phyloP scores from a whole-genome alignment of 2,329 filamentous ascomycete genomes.

The Dendryphion nanum region DNA sequence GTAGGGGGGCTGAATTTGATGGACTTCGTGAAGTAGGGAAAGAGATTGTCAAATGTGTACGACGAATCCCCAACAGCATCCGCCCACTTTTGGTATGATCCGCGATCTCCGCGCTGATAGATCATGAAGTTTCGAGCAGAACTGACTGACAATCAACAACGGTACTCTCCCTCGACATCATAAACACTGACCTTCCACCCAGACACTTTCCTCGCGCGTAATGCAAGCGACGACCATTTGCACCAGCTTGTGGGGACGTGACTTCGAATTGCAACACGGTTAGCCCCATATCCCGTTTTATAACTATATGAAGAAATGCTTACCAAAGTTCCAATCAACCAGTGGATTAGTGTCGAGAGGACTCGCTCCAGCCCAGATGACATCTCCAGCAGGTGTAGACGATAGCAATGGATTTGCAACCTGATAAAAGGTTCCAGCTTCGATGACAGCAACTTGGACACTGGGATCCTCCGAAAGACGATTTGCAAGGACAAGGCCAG shows the following conservation, averaged over 20 bases:
- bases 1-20: constrained; percentile 22
- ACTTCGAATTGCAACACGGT: constrained; percentile 10
- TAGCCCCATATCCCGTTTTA: constrained; percentile 14
- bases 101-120: constrained; percentile 4
- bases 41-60: constrained; percentile 17
- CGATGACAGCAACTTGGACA: constrained; percentile 27
- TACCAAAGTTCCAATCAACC: constrained; percentile 31
- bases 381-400: constrained; percentile 18
- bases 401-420: constrained; percentile 20
- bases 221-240: constrained; percentile 16
- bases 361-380: constrained; percentile 16
- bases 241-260: constrained; percentile 7
- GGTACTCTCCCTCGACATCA: background rate
- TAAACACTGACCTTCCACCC: constrained; percentile 18
- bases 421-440: constrained; percentile 17
- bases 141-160: background rate
- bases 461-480: constrained; percentile 15
- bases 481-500: constrained; percentile 13
- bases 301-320: too few species aligned
- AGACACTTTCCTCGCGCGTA: constrained; percentile 31
- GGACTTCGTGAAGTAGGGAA: constrained; percentile 23
- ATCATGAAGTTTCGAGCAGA: constrained; percentile 13
- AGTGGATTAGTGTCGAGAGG: constrained; percentile 19
- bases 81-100: constrained; percentile 20
- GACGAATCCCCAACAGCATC: constrained; percentile 19